Base-by-base conservation (phyloP, 2,329 filamentous ascomycete genomes). In the Venturiaceae sp. region DNA sequence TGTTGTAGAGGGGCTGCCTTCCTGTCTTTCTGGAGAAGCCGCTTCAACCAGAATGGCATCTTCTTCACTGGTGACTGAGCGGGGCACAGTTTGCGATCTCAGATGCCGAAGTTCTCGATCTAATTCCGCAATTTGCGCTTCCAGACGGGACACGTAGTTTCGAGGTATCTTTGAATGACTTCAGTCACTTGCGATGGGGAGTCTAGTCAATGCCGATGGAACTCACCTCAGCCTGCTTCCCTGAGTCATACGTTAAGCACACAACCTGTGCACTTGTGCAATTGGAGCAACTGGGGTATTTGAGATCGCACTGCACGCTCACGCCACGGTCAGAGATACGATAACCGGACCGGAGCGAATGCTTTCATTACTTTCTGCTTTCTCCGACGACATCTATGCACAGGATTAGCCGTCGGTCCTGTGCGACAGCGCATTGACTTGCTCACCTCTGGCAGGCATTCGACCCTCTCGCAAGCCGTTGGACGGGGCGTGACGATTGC, bases 71-170 rank as follows among this genome's bases (percentile, higher is more conserved):
- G n/a, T n/a, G n/a, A 39, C n/a, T n/a, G n/a, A 39, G 21, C 21
- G 9, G 9, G 44, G 14, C 44, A 11, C 26, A 47, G 5, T n/a
- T 28, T 53, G 55, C 11, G 21, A 66, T 53, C 16, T 9, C 16
- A 50, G 44, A 11, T 62, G 61, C 53, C 63, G 58, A 30, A 59
- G 39, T 60, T 64, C 63, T 41, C 37, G 47, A 9, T 50, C 62
- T 53, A 64, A 61, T 37, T 59, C 58, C 37, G 33, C 57, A 33
- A 62, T 32, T 58, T 66, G 53, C 33, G 58, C 53, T 60, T 66
- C 66, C 28, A 67, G 61, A 54, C 62, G 44, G 19, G 63, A 61
- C 2, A 67, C 58, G 55, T 66, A 67, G 55, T 63, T 58, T 2
- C 66, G 63, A 41, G 65, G 66, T 37, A 50, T 23, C 44, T 50